Conservation (phyloP, 1,139 yeast genomes). For the Zygotorulaspora mrakii region DNA sequence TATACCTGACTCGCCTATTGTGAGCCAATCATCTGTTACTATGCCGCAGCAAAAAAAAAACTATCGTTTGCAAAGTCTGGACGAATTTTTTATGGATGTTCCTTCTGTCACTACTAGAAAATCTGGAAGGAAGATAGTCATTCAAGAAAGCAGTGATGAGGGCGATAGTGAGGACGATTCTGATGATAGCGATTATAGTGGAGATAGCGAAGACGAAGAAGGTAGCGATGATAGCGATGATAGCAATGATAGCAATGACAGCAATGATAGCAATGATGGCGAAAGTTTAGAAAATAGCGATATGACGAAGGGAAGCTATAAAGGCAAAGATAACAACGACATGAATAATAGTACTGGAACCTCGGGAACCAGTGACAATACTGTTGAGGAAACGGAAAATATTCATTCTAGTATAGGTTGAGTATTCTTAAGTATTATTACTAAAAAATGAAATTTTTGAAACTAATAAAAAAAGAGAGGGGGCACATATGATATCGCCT, state of each 20-base stretch:
- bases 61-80: slow-evolving; percentile 69
- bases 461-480: background rate
- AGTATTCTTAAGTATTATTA: too few relatives aligned
- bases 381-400: slow-evolving; percentile 19
- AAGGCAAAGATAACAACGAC: slow-evolving; percentile 11
- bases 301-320: slow-evolving; percentile 32
- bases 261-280: slow-evolving; percentile 32
- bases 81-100: slow-evolving; percentile 74
- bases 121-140: slow-evolving; percentile 31
- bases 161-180: slow-evolving; percentile 33
- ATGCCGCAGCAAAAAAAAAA: slow-evolving; percentile 32
- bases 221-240: slow-evolving; percentile 28
- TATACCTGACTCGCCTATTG: slow-evolving; percentile 1
- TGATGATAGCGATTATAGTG: slow-evolving; percentile 20
- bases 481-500: background rate
- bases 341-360: slow-evolving; percentile 31
- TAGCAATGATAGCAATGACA: slow-evolving; percentile 9
- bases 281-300: too few relatives aligned
- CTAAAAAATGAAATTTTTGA: too few relatives aligned
- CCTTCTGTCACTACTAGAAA: slow-evolving; percentile 29
- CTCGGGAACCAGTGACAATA: background rate
- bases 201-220: slow-evolving; percentile 31
- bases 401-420: too few relatives aligned
- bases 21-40: background rate
- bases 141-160: slow-evolving; percentile 33